phyloP scores from a whole-genome alignment of 331 rosid genomes.

The Rhamnella rubrinervis region DNA sequence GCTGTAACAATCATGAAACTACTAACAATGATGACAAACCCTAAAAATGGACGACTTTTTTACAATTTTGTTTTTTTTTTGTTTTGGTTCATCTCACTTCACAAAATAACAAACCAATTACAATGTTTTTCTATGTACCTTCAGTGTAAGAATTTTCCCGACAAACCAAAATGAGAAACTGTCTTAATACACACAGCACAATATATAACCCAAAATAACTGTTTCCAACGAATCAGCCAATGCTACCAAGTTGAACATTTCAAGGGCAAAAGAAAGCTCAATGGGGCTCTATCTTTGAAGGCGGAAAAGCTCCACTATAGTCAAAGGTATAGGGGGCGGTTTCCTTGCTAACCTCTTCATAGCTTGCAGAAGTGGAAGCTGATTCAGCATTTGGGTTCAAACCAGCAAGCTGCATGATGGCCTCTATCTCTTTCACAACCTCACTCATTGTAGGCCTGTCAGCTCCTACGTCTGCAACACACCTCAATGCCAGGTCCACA shows the following conservation, averaged over 20 bases:
- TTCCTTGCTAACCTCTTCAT: constrained; percentile 26
- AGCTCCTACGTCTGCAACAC: constrained; percentile 57
- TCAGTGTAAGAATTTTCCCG: no score
- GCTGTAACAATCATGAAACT: no score
- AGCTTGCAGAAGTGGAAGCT: constrained; percentile 41
- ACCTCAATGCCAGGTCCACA: constrained; percentile 58
- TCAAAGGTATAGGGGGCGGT: constrained; percentile 27
- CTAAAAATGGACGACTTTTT: no score
- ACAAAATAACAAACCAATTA: no score
- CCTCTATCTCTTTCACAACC: constrained; percentile 54
- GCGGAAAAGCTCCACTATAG: constrained; percentile 36
- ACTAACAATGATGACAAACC: no score
- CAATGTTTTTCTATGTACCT: no score
- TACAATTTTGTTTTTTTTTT: no score
- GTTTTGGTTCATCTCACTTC: no score
- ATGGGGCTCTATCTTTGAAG: constrained; percentile 27
- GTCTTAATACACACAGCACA: no score
- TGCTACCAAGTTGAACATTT: not conserved
- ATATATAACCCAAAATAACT: no score
- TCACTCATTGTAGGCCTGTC: constrained; percentile 61
- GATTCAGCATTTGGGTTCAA: constrained; percentile 50
- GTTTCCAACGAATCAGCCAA: no score
- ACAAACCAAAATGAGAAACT: no score
- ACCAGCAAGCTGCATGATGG: constrained; percentile 43
- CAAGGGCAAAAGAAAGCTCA: constrained; percentile 1